These are phyloP conservation scores for Umbelopsis vinacea DNA, from an alignment of 192 early-diverging fungal genomes.

Conservation along the genomic window DNA sequence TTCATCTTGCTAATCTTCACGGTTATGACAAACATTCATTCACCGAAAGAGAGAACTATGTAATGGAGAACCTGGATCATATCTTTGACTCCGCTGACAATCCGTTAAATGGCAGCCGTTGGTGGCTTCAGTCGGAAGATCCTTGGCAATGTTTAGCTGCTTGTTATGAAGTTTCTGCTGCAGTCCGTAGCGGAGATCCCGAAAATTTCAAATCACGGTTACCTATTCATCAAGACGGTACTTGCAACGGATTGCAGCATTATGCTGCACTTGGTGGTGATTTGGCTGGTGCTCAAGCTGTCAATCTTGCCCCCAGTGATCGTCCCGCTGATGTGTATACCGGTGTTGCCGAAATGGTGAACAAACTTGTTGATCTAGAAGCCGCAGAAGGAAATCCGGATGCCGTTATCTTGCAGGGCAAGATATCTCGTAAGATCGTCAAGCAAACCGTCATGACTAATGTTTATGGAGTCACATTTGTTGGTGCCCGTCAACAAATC, in stretches of 20 bases:
- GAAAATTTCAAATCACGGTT: slow-evolving; percentile 69
- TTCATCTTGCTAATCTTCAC: slow-evolving; percentile 91
- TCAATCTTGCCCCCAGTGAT: slow-evolving; percentile 86
- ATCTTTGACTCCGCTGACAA: slow-evolving; percentile 85
- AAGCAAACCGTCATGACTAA: slow-evolving; percentile 99
- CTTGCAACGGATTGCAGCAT: slow-evolving; percentile 98
- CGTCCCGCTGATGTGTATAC: slow-evolving; percentile 92
- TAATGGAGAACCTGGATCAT: slow-evolving; percentile 75
- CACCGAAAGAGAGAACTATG: slow-evolving; percentile 76
- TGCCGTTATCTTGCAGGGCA: slow-evolving; percentile 68
- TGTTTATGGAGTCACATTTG: slow-evolving; percentile 96
- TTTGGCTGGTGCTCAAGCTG: slow-evolving; percentile 79
- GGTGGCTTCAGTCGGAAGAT: slow-evolving; percentile 90
- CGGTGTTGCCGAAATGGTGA: slow-evolving; percentile 81
- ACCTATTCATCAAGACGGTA: slow-evolving; percentile 96
- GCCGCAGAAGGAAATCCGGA: slow-evolving; percentile 60
- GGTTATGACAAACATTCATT: slow-evolving; percentile 94
- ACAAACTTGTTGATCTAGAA: slow-evolving; percentile 70
- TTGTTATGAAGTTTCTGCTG: slow-evolving; percentile 83
- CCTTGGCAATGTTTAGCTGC: slow-evolving; percentile 95
- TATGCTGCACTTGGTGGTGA: slow-evolving; percentile 97
- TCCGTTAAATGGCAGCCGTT: slow-evolving; percentile 73
- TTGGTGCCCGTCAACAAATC: slow-evolving; percentile 92
- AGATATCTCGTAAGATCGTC: slow-evolving; percentile 90
- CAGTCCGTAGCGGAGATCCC: slow-evolving; percentile 75